Base-by-base conservation (phyloP, 345 rosid genomes). In the Rhodomyrtus tomentosa region DNA sequence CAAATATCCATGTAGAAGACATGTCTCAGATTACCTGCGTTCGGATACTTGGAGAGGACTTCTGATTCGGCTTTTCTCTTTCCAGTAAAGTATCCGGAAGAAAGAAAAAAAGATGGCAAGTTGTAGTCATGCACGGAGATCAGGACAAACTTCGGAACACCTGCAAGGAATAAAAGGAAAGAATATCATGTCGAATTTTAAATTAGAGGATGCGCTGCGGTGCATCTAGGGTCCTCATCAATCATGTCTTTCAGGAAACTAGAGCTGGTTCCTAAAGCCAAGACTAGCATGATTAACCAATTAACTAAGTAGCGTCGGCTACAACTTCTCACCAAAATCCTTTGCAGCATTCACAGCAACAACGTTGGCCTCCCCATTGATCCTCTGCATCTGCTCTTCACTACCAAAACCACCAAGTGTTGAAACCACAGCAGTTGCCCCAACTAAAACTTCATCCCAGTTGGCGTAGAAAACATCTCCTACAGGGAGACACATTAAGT, bases 381-480 rank as follows among this genome's bases (percentile, higher is more conserved):
- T 93, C 87, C 98, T 92, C 87, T 89, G 89, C 98, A 96, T 96
- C 87, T 95, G 98, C 81, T 95, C 98, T 86, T 96, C 96, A 83
- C 88, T 96, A 40, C 98, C 98, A 87, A 96, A 89, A 82, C 99
- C 99, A 88, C 98, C 98, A 68, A 94, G 89, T 24, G 99, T 96
- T 14, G 99, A 95, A 89, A 96, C 95, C 55, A 95, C 96, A 5
- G 97, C 91, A 83, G 96, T 96, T 80, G 98, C 98, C 81, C 99
- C 98, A 21, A 86, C 88, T 88, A 95, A 95, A n/a, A 96, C 95
- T 87, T 93, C 99, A 91, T 96, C 98, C 98, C 98, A 96, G 83
- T 94, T 93, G 76, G 89, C 88, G 80, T 96, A 96, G 90, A 96
- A 96, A 81, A 96, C 97, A 89, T 96, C 99, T 80, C 98, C 99